A percentile compares a stretch with the other conserved stretches of the same genome.
Conservation (phyloP, 306 rosid species). For the Styphnolobium japonicum region DNA sequence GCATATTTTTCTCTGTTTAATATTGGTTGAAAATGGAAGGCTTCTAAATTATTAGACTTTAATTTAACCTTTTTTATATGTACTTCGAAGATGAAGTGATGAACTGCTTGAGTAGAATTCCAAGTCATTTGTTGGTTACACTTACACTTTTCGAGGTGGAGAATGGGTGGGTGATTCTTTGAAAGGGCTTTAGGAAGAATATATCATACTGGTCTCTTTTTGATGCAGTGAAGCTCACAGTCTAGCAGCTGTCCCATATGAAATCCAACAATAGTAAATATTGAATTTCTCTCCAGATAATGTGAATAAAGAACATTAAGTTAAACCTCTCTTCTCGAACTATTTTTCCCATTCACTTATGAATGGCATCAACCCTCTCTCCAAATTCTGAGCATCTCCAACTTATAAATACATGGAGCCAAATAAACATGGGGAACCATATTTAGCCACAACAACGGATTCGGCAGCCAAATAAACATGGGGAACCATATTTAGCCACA, state of each 20-base stretch:
- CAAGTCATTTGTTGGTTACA: neutral
- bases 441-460: neutral
- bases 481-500: neutral
- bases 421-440: neutral
- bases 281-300: neutral
- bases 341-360: neutral
- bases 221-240: neutral
- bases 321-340: neutral
- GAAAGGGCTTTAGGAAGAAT: neutral
- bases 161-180: neutral
- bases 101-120: slow-evolving; percentile 10
- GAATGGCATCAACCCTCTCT: neutral
- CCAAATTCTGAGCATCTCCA: neutral
- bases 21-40: neutral
- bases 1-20: neutral
- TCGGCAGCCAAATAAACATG: neutral
- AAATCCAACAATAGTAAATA: neutral
- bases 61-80: neutral
- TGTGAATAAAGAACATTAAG: neutral
- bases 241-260: neutral
- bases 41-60: neutral
- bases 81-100: neutral
- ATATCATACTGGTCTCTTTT: neutral
- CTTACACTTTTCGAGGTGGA: neutral
- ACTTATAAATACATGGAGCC: neutral